These are phyloP conservation scores for Caryopteris hybrid DNA, from an alignment of 305 asterid species.

Conservation along the genomic window DNA sequence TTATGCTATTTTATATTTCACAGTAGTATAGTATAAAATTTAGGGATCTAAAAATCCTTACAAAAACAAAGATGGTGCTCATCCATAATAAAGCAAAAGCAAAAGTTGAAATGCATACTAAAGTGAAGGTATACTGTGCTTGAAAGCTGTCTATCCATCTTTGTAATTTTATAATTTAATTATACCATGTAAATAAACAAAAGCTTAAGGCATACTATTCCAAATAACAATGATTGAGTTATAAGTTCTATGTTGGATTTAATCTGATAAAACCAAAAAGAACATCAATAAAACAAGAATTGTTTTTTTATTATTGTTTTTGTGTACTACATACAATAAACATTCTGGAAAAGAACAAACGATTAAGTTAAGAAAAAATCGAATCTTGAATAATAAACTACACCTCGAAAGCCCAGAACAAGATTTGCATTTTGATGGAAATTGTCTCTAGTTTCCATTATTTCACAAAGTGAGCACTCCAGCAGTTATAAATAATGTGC, in stretches of 20 bases:
- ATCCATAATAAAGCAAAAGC: slow-evolving; percentile 29
- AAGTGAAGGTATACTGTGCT: slow-evolving; percentile 21
- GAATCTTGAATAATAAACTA: neutral
- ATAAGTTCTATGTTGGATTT: neutral
- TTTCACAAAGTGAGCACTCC: too few species aligned
- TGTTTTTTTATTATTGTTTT: too few species aligned
- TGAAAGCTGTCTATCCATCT: slow-evolving; percentile 9
- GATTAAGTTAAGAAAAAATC: neutral
- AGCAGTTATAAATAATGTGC: too few species aligned
- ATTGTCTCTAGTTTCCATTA: too few species aligned
- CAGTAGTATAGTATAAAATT: neutral
- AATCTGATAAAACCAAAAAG: neutral
- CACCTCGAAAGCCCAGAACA: neutral
- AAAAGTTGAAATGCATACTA: slow-evolving; percentile 17
- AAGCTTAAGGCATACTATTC: neutral
- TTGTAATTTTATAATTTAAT: neutral
- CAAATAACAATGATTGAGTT: neutral
- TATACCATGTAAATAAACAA: neutral
- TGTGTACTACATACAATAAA: too few species aligned
- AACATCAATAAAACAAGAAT: neutral
- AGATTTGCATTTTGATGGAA: neutral
- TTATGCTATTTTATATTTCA: neutral
- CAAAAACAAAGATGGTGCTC: neutral
- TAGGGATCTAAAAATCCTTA: neutral
- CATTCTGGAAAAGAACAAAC: neutral